A percentile compares a stretch with the other conserved stretches of the same genome.
These are phyloP conservation scores for Pelargonium myrrhifolium DNA, from an alignment of 441 rosid species.

Conservation along the genomic window DNA sequence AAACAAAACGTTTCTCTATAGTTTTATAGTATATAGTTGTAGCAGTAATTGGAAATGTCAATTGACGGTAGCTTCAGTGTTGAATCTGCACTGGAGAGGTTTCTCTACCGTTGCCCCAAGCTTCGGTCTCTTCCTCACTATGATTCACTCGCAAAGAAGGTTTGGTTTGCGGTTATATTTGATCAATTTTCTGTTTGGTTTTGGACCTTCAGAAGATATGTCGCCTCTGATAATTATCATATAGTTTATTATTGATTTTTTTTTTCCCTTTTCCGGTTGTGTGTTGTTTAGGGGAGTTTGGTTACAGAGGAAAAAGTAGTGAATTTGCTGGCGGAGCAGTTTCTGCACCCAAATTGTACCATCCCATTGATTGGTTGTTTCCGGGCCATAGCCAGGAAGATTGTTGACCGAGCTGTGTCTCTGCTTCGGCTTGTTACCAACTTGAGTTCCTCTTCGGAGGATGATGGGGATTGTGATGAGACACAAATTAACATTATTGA, in stretches of 20 bases:
- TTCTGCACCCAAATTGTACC: slow-evolving; percentile 62
- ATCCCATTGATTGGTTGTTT: slow-evolving; percentile 66
- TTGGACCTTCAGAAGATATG: neutral
- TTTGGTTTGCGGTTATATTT: neutral
- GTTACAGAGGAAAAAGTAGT: slow-evolving; percentile 56
- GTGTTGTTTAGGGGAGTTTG: neutral
- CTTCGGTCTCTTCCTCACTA: slow-evolving; percentile 33
- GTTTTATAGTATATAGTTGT: too few species aligned
- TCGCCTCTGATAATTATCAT: neutral
- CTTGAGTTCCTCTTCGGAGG: slow-evolving; percentile 38
- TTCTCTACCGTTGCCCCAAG: slow-evolving; percentile 61
- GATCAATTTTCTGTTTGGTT: neutral
- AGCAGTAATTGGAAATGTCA: slow-evolving; percentile 33
- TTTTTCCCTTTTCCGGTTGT: neutral
- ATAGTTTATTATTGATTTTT: neutral
- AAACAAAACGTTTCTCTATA: too few species aligned
- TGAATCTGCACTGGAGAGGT: slow-evolving; percentile 46
- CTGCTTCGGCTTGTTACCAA: slow-evolving; percentile 48
- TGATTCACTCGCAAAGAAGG: slow-evolving; percentile 31
- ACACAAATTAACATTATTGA: slow-evolving; percentile 48
- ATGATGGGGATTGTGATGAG: slow-evolving; percentile 29
- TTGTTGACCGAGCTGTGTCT: slow-evolving; percentile 55
- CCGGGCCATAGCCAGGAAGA: slow-evolving; percentile 40
- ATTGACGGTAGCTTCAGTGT: slow-evolving; percentile 70
- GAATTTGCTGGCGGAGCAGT: slow-evolving; percentile 45